These are phyloP conservation scores for Sonneratia alba DNA, from an alignment of 345 rosid genomes.

Conservation along the genomic window DNA sequence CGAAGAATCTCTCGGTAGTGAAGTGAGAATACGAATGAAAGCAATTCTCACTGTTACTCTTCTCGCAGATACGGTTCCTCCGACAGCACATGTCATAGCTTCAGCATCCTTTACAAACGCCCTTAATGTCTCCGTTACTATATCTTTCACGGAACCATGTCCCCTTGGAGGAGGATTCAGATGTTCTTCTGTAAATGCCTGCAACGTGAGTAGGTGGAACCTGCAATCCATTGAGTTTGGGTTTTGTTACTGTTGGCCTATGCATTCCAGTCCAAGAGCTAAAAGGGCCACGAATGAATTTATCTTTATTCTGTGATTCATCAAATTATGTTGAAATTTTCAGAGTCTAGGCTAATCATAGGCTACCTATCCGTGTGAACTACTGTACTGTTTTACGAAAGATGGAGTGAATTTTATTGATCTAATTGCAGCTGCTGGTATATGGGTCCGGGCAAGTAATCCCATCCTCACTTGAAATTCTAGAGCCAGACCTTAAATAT, in stretches of 20 bases:
- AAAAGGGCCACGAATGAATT: neutral
- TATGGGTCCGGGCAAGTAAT: conserved; percentile 83
- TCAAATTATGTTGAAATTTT: neutral
- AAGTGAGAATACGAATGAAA: no score
- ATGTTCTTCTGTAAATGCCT: conserved; percentile 67
- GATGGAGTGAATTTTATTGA: neutral
- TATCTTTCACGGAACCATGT: conserved; percentile 76
- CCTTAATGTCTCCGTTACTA: conserved; percentile 54
- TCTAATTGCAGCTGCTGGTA: conserved; percentile 63
- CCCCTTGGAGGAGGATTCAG: conserved; percentile 58
- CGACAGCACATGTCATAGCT: conserved; percentile 60
- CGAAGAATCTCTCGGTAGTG: no score
- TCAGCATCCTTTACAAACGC: conserved; percentile 66
- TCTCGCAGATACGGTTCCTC: conserved; percentile 68
- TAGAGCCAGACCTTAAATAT: conserved; percentile 52
- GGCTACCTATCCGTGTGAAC: neutral
- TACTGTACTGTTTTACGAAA: neutral
- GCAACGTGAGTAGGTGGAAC: conserved; percentile 77
- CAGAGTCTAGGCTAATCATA: neutral
- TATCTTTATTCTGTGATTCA: neutral
- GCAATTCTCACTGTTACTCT: conserved; percentile 5
- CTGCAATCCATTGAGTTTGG: conserved; percentile 9
- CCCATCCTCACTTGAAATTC: conserved; percentile 54
- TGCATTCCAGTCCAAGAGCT: neutral
- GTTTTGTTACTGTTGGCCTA: neutral